Evolutionary conservation across 1,284 basidiomycete species (phyloP).

Genomic region (Boletus albobrunnescens): DNA sequence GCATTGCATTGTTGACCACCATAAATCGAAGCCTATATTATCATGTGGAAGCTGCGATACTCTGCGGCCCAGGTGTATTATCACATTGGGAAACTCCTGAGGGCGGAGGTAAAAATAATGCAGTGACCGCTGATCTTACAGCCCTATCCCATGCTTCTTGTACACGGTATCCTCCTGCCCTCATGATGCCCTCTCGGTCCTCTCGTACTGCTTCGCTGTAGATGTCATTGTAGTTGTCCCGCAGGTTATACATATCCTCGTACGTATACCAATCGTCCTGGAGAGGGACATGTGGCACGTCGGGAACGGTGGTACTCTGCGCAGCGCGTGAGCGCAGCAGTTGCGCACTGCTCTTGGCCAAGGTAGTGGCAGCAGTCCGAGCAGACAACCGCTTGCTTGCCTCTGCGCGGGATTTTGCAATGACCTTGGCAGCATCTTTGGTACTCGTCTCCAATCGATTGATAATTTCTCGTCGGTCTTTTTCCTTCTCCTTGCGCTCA

Average conservation of each 20-base stretch:
- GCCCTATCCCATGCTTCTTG: conserved; percentile 87
- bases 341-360: conserved; percentile 48
- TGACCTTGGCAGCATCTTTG: conserved; percentile 63
- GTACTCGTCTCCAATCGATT: conserved; percentile 74
- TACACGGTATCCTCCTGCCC: conserved; percentile 80
- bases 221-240: conserved; percentile 62
- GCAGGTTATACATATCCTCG: conserved; percentile 60
- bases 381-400: conserved; percentile 56
- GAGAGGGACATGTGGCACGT: conserved; percentile 71
- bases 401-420: conserved; percentile 66
- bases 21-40: conserved; percentile 1
- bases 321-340: conserved; percentile 55
- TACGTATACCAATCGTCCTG: conserved; percentile 74
- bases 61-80: conserved; percentile 4
- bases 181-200: conserved; percentile 76
- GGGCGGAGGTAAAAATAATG: conserved; percentile 55
- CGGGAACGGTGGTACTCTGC: conserved; percentile 58
- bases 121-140: conserved; percentile 71
- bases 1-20: not conserved
- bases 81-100: conserved; percentile 24
- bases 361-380: conserved; percentile 44
- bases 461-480: conserved; percentile 70
- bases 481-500: conserved; percentile 73
- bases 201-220: conserved; percentile 70
- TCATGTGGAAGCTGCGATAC: conserved; percentile 3